Base-by-base conservation (phyloP, 257 asterid genomes). In the Solanum tarapatanum region DNA sequence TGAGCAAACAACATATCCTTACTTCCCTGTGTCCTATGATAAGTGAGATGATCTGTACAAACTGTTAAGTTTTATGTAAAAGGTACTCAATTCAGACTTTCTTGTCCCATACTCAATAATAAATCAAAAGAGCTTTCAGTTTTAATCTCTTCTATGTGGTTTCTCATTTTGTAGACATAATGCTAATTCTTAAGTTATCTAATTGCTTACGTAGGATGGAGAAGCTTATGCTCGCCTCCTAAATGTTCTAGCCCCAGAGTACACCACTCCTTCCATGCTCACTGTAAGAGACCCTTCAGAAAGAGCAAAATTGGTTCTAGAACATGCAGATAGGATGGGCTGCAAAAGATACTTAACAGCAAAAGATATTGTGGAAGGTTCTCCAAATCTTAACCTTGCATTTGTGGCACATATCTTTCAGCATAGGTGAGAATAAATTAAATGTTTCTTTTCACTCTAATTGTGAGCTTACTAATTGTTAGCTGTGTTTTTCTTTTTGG, bases 351-450 rank as follows among this genome's bases (percentile, higher is more conserved):
- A 91, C 89, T 92, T 95, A 77, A 93, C 97, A 86, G 92, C 99
- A 13, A 94, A 93, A 90, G 99, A 97, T 88, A 97, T 97, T 28
- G 97, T 97, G 23, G 98, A 97, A 88, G 98, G 99, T 84, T 94
- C 97, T 5, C 24, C 98, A 79, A 97, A 97, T 86, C 87, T 97
- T 66, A 97, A 97, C 92, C 97, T 97, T 73, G 99, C 98, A 30
- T 97, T 96, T 90, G 98, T 95, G 26, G 99, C 99, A 62, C 98
- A 96, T 87, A 92, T 95, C 91, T 96, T 96, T 91, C 98, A 96
- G 86, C 92, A 94, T 88, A 95, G 98, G 99, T 95, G 72, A 48
- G 84, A 28, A 45, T 80, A 26, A 55, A 11, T 80, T 79, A 41
- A 77, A 87, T 86, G 35, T 26, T 48, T 41, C 66, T 33, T 85